phyloP scores from a whole-genome alignment of 345 rosid genomes.

The Psidium friedrichsthalianum region DNA sequence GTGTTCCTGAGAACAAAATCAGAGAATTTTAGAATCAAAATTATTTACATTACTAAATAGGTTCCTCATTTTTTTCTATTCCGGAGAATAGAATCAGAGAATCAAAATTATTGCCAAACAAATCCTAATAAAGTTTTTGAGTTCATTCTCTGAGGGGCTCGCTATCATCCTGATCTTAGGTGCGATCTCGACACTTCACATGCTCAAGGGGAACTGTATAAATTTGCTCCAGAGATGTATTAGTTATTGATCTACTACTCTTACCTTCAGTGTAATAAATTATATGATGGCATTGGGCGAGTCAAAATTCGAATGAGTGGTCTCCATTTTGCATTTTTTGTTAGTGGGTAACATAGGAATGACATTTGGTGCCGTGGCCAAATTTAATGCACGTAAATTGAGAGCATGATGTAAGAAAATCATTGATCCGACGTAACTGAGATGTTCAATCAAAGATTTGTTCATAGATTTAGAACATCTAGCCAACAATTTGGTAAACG shows the following conservation, averaged over 20 bases:
- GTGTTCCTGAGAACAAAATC: too few species aligned
- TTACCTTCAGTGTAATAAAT: neutral
- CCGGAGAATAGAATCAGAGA: neutral
- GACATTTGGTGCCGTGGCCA: neutral
- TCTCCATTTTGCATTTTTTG: neutral
- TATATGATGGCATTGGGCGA: neutral
- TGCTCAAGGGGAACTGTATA: neutral
- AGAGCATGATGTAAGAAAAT: neutral
- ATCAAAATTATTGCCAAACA: fast-evolving
- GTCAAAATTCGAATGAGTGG: neutral
- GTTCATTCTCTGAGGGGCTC: neutral
- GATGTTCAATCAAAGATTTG: neutral
- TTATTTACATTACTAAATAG: too few species aligned
- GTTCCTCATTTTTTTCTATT: too few species aligned
- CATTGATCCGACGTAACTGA: neutral
- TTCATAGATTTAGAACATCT: neutral
- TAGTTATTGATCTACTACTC: neutral
- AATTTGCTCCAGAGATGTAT: neutral
- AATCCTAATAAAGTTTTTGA: neutral
- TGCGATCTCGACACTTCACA: neutral
- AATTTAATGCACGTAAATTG: neutral
- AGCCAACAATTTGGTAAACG: neutral
- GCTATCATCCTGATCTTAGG: neutral
- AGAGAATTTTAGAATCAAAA: too few species aligned
- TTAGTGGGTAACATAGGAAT: neutral